These are phyloP conservation scores for Trichosporon asahii DNA, from an alignment of 1,284 basidiomycete genomes.

Conservation along the genomic window DNA sequence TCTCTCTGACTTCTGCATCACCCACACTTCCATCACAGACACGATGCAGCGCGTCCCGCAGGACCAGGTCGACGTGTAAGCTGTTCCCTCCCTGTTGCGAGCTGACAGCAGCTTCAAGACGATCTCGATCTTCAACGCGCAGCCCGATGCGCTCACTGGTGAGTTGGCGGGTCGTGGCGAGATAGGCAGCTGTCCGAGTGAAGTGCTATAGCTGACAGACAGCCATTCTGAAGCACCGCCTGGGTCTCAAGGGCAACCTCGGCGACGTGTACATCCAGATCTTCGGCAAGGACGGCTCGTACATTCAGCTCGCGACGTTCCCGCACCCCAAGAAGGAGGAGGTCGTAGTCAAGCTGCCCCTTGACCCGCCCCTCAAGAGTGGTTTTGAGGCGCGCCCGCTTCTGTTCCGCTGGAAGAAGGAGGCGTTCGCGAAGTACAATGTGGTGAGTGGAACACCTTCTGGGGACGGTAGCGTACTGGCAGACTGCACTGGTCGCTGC, in stretches of 20 bases:
- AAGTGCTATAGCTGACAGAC: constrained; percentile 2
- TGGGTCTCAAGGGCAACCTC: constrained; percentile 28
- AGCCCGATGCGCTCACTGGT: constrained; percentile 39
- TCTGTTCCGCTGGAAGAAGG: constrained; percentile 20
- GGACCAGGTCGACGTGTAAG: constrained; percentile 19
- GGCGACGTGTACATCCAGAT: constrained; percentile 34
- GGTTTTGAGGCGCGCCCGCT: constrained; percentile 22
- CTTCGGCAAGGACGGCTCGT: constrained; percentile 22
- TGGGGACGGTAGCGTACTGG: too few species aligned
- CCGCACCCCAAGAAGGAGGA: constrained; percentile 27
- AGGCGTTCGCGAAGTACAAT: constrained; percentile 27
- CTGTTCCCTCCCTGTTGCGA: too few species aligned
- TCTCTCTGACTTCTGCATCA: background rate
- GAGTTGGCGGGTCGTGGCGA: constrained; percentile 6
- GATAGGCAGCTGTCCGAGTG: background rate
- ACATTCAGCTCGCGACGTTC: constrained; percentile 25
- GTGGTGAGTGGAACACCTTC: constrained; percentile 24
- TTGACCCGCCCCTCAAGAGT: constrained; percentile 31
- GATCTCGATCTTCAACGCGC: constrained; percentile 27
- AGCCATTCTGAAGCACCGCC: constrained; percentile 37
- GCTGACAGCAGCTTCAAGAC: constrained; percentile 19
- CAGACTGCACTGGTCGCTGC: background rate
- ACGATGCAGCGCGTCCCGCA: background rate
- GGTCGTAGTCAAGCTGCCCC: constrained; percentile 24
- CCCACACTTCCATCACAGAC: background rate